Evolutionary conservation across 805 yeast species (phyloP), one percentile per base, ranked within the genome.

Genomic region (Spathaspora girioi): DNA sequence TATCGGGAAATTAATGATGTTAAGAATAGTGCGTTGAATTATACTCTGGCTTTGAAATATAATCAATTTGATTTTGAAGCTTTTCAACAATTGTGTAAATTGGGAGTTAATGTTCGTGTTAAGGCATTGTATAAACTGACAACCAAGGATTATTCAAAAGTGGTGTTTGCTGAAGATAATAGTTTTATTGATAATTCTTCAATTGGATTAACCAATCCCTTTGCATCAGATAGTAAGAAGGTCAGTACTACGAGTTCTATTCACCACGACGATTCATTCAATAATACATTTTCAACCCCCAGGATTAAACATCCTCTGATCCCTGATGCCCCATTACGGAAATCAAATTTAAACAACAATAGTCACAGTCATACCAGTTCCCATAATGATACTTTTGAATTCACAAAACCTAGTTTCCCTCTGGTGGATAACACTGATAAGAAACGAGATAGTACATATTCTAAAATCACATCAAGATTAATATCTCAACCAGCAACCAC

Each of bases 21-120:
- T 5, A 80, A 82, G 56, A 83, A 84, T 51, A 84, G 94, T 51
- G 78, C 87, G 0, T 68, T 85, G 46, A 80, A 82, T 59, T 88
- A 85, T 63, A 78, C 89, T 0, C 81, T 79, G 56, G 89, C 93
- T 0, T 74, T 90, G 51, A 81, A 82, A 53, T 68, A 77, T 55
- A 88, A 94, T 63, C 97, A 96, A 15, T 89, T 76, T 62, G 77
- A 90, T 41, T 90, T 94, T 80, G 97, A 90, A 62, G 90, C 97
- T 0, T 84, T 89, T 56, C 89, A 85, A 56, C 84, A 85, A 43
- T 70, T 94, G 46, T 83, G 90, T 59, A 75, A 77, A 46, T 70
- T 86, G 69, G 94, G 96, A 11, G 89, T 86, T 17, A 80, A 80
- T 52, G 77, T 90, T 17, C 81, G 83, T 52, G 82, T 85, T 5